Conservation (phyloP, 163 green algal genomes). For the Chlamydomonas reinhardtii region DNA sequence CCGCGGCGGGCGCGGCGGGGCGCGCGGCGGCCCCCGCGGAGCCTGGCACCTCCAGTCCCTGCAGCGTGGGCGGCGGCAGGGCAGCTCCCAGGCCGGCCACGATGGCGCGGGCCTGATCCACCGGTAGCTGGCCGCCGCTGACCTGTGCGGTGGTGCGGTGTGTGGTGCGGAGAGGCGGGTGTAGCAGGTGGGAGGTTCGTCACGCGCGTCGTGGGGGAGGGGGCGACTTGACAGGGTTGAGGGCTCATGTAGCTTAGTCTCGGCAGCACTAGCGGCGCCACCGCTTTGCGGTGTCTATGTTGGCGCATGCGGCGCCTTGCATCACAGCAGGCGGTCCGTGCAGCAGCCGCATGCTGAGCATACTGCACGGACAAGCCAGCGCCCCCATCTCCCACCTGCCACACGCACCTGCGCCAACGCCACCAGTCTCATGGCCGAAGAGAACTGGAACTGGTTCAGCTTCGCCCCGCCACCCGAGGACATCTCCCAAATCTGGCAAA, state of each 20-base stretch:
- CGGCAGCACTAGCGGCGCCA: no score
- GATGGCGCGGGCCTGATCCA: conserved; percentile 73
- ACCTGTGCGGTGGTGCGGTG: conserved; percentile 51
- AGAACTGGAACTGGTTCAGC: conserved; percentile 87
- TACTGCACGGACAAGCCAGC: no score
- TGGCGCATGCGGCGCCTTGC: no score
- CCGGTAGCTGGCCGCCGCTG: conserved; percentile 66
- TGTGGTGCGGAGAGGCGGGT: no score
- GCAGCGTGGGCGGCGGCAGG: conserved; percentile 77
- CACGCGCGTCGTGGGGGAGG: no score
- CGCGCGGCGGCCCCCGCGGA: neutral
- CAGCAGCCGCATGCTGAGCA: no score
- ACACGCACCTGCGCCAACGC: conserved; percentile 82
- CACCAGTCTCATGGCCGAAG: conserved; percentile 83
- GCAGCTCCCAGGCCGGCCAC: conserved; percentile 80
- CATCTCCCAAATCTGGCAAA: conserved; percentile 85
- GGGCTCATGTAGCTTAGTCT: no score
- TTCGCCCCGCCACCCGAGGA: conserved; percentile 75
- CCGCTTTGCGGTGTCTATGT: no score
- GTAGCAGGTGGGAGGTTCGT: no score
- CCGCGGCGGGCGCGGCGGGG: neutral
- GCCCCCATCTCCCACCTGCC: no score
- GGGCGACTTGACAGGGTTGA: no score
- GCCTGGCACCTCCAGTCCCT: conserved; percentile 55
- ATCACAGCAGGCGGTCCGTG: no score